Evolutionary conservation across 371 early-diverging fungal genomes (phyloP).

Genomic region (Choanephora cucurbitarum): DNA sequence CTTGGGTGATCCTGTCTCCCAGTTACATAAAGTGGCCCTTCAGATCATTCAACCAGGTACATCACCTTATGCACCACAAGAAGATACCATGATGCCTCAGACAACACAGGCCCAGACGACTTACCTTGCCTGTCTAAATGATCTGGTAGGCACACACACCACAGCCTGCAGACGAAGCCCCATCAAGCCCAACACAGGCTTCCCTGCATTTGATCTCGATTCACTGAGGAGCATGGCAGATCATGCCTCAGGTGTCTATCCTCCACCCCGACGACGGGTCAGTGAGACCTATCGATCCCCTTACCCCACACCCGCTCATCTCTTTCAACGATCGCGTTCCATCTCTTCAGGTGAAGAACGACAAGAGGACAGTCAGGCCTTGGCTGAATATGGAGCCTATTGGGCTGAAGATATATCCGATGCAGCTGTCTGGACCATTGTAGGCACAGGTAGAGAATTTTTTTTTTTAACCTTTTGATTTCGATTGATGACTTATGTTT

Average conservation of each 20-base stretch:
- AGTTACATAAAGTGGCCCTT: slow-evolving; percentile 89
- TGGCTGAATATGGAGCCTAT: slow-evolving; percentile 35
- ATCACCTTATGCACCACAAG: slow-evolving; percentile 17
- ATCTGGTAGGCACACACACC: slow-evolving; percentile 77
- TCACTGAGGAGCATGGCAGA: no score
- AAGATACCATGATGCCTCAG: slow-evolving; percentile 45
- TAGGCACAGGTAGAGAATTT: slow-evolving; percentile 60
- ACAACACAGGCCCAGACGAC: slow-evolving; percentile 51
- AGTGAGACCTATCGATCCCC: slow-evolving; percentile 28
- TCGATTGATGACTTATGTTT: not conserved
- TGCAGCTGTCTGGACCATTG: slow-evolving; percentile 88
- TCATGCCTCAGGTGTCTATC: no score
- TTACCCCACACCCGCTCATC: not conserved
- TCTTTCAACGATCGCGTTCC: slow-evolving; percentile 16
- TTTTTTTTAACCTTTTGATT: not conserved
- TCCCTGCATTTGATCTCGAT: no score
- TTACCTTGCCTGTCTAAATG: slow-evolving; percentile 77
- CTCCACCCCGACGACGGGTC: no score
- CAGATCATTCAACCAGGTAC: slow-evolving; percentile 64
- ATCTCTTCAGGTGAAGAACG: no score
- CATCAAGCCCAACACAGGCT: not conserved
- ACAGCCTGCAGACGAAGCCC: slow-evolving; percentile 59
- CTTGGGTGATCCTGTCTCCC: slow-evolving; percentile 75
- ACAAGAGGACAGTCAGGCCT: no score
- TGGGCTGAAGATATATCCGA: slow-evolving; percentile 88